Evolutionary conservation across 257 asterid species (phyloP).

Genomic region (Penstemon davidsonii): DNA sequence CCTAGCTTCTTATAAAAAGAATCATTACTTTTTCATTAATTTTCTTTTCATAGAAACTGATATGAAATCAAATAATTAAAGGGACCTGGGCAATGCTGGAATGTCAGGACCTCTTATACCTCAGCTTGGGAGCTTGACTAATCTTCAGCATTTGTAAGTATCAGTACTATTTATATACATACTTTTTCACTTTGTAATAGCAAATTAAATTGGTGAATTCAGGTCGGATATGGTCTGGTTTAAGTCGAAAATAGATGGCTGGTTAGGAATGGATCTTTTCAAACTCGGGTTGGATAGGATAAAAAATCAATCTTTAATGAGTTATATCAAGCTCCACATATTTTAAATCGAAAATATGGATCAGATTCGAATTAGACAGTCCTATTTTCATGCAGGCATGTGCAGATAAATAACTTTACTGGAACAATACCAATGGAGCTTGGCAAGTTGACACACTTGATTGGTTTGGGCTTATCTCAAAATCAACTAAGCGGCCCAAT

Average conservation of each 20-base stretch:
- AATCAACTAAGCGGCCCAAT: constrained; percentile 41
- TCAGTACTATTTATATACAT: background rate
- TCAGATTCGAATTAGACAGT: background rate
- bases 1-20: too few species aligned
- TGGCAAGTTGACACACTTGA: constrained; percentile 39
- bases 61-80: background rate
- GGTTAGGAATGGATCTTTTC: too few species aligned
- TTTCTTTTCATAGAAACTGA: background rate
- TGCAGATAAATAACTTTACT: constrained; percentile 26
- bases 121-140: constrained; percentile 30
- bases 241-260: too few species aligned
- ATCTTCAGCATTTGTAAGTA: constrained; percentile 48
- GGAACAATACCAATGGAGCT: constrained; percentile 41
- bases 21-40: background rate
- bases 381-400: constrained; percentile 18
- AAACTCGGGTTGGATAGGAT: too few species aligned
- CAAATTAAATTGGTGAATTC: too few species aligned
- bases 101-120: constrained; percentile 41
- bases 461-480: constrained; percentile 29
- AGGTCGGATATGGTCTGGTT: too few species aligned
- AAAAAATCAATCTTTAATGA: background rate
- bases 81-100: constrained; percentile 45
- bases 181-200: too few species aligned
- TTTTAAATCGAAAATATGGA: too few species aligned
- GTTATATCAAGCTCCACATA: background rate